A percentile compares a stretch with the other conserved stretches of the same genome.
phyloP scores from a whole-genome alignment of 1,139 yeast genomes.

The Zygotorulaspora mrakii region DNA sequence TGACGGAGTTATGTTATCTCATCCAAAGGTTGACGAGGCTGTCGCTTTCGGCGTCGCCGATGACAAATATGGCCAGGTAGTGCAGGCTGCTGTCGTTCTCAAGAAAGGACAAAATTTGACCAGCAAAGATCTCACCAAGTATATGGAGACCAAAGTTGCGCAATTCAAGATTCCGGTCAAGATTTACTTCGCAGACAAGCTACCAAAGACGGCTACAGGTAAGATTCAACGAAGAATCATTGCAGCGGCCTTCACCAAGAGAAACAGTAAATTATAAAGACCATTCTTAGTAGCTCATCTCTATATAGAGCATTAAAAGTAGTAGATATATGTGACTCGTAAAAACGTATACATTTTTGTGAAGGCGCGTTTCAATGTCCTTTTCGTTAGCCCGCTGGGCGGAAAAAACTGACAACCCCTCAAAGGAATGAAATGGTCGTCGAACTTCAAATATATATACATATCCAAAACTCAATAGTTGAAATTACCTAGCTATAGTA shows the following conservation, averaged over 20 bases:
- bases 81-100: constrained; percentile 60
- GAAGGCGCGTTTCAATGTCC: constrained; percentile 16
- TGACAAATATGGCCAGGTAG: constrained; percentile 61
- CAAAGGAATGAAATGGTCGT: constrained; percentile 6
- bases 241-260: constrained; percentile 42
- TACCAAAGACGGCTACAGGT: constrained; percentile 72
- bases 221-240: constrained; percentile 62
- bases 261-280: constrained; percentile 34
- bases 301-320: background rate
- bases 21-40: constrained; percentile 60
- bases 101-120: constrained; percentile 40
- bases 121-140: constrained; percentile 45
- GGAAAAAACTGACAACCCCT: constrained; percentile 10
- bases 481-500: too few relatives aligned
- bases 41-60: constrained; percentile 64
- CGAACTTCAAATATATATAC: too few relatives aligned
- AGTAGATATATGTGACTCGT: background rate
- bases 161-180: constrained; percentile 55
- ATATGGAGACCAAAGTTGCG: constrained; percentile 45
- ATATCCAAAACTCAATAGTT: too few relatives aligned
- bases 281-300: background rate
- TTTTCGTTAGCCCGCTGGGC: background rate
- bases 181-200: constrained; percentile 52
- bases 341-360: constrained; percentile 4
- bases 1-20: constrained; percentile 53